Percentiles rank a stretch among this genome's conserved stretches.
Conservation (phyloP, 257 asterid species). For the Catharanthus roseus region DNA sequence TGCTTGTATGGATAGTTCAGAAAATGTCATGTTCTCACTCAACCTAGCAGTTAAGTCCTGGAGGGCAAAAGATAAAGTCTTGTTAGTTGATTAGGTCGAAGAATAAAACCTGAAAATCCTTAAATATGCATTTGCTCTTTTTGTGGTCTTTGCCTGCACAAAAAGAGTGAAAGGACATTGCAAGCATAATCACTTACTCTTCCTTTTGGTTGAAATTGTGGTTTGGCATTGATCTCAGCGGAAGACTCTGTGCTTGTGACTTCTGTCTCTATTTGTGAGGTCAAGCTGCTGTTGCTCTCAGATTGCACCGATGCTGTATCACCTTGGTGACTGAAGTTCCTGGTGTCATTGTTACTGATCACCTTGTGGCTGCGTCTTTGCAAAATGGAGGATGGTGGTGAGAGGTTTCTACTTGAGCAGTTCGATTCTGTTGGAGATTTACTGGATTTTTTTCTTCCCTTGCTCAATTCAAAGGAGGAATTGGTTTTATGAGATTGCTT, state of each 20-base stretch:
- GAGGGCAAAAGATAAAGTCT: conserved; percentile 4
- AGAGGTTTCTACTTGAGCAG: conserved; percentile 31
- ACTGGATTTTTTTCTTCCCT: conserved; percentile 30
- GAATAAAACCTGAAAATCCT: not conserved
- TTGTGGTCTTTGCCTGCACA: conserved; percentile 29
- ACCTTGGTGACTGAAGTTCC: conserved; percentile 51
- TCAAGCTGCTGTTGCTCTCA: conserved; percentile 61
- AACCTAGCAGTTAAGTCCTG: conserved; percentile 50
- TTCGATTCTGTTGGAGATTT: conserved; percentile 33
- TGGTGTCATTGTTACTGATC: conserved; percentile 44
- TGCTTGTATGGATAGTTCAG: conserved; percentile 38
- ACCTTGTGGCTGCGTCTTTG: conserved; percentile 39
- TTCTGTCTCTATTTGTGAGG: conserved; percentile 61
- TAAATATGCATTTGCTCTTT: conserved; percentile 21
- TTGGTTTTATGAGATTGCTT: conserved; percentile 33
- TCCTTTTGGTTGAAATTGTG: conserved; percentile 31
- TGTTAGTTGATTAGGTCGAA: not conserved
- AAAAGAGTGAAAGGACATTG: conserved; percentile 3
- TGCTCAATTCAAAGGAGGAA: conserved; percentile 33
- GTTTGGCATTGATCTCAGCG: conserved; percentile 28
- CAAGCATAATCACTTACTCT: conserved; percentile 24
- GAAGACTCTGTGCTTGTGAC: conserved; percentile 39
- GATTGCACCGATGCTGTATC: conserved; percentile 69
- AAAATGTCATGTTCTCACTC: conserved; percentile 37
- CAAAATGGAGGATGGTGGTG: conserved; percentile 33